These are phyloP conservation scores for Diaporthe longicolla DNA, from an alignment of 2,329 filamentous ascomycete genomes.

Conservation along the genomic window DNA sequence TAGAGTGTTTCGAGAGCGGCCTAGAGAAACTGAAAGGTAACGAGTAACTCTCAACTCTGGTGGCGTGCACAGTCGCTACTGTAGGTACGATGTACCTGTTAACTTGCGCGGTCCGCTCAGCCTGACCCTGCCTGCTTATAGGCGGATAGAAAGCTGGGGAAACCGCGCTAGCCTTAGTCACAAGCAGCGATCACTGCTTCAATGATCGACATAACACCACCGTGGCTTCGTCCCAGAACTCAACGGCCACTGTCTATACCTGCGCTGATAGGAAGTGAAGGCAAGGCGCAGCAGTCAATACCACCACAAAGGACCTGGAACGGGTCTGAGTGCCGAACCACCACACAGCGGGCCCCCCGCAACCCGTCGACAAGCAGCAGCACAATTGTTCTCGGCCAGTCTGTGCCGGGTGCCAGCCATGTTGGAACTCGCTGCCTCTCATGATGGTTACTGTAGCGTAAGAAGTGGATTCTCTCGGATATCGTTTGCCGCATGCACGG, in stretches of 20 bases:
- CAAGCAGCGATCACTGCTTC: conserved; percentile 10
- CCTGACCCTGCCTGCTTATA: not conserved
- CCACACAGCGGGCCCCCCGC: not conserved
- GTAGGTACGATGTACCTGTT: not conserved
- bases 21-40: not conserved
- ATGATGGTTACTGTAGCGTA: conserved; percentile 5
- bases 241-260: not conserved
- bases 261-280: not conserved
- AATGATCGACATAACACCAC: not conserved
- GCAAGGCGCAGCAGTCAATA: not conserved
- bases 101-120: conserved; percentile 18
- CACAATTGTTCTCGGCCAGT: not conserved
- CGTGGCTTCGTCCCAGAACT: not conserved
- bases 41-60: not conserved
- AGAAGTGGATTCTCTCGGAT: conserved; percentile 1
- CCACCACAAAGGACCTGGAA: not conserved
- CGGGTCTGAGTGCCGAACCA: not conserved
- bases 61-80: not conserved
- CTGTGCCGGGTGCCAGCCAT: not conserved
- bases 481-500: conserved; percentile 15
- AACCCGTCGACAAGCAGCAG: not conserved
- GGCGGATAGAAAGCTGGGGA: conserved; percentile 27
- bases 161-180: conserved; percentile 32
- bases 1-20: not conserved
- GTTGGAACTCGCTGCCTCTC: not conserved